These are phyloP conservation scores for Mortierella alpina DNA, from an alignment of 192 early-diverging fungal species.

Conservation along the genomic window DNA sequence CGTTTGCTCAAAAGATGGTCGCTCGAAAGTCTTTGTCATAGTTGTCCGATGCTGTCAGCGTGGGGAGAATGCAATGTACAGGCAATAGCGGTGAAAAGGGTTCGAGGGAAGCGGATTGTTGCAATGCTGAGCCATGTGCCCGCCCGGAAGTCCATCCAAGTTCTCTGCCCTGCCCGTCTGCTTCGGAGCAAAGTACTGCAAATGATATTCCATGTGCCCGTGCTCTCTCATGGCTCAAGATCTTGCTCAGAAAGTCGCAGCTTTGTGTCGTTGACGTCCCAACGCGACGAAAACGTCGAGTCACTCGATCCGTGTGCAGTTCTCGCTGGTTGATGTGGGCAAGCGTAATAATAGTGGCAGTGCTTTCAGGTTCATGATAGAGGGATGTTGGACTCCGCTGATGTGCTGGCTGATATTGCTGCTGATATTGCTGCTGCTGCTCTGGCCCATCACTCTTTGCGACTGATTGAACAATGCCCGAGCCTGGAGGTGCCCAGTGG, in stretches of 20 bases:
- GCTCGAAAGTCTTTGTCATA: too few species aligned
- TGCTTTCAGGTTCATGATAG: conserved; percentile 8
- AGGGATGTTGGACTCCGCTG: conserved; percentile 14
- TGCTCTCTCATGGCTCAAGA: conserved; percentile 47
- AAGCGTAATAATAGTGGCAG: neutral
- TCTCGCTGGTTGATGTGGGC: too few species aligned
- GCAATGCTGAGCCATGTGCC: too few species aligned
- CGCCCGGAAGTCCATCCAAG: conserved; percentile 51
- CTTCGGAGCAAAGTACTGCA: conserved; percentile 44
- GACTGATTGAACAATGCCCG: neutral
- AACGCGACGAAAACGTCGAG: neutral
- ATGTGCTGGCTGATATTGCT: neutral
- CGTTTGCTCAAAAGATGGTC: too few species aligned
- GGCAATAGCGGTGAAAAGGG: too few species aligned
- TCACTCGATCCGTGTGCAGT: too few species aligned
- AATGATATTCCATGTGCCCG: conserved; percentile 39
- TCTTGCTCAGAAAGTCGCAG: conserved; percentile 44
- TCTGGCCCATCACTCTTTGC: neutral
- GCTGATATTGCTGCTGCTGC: neutral
- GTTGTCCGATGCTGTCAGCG: too few species aligned
- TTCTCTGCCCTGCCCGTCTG: conserved; percentile 51
- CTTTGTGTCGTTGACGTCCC: conserved; percentile 38
- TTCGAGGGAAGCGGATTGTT: too few species aligned
- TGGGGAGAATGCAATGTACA: too few species aligned
- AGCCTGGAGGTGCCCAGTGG: conserved; percentile 30